Evolutionary conservation across 169 alveolate genomes (phyloP).

Genomic region (Babesia ovata): DNA sequence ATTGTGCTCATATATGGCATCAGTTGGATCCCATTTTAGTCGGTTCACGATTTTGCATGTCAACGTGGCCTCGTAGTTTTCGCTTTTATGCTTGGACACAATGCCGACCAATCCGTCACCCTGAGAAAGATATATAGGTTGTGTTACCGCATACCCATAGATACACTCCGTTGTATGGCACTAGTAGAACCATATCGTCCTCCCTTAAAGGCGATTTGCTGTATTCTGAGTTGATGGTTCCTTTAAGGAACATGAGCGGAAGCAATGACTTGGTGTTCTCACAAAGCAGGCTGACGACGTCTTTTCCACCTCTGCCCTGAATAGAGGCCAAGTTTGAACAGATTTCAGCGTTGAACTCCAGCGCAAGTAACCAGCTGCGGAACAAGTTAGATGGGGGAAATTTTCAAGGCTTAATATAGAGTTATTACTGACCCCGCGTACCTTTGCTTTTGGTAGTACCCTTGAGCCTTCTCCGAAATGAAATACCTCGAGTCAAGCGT

Average conservation of each 20-base stretch:
- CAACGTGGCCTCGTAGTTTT: not conserved
- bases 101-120: conserved; percentile 30
- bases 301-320: conserved; percentile 24
- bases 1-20: not conserved
- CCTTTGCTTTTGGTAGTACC: conserved; percentile 52
- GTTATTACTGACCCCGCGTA: not conserved
- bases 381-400: not conserved
- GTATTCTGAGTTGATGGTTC: conserved; percentile 63
- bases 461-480: conserved; percentile 34
- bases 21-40: conserved; percentile 13
- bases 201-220: conserved; percentile 67
- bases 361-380: conserved; percentile 30
- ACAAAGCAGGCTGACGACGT: conserved; percentile 58
- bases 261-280: conserved; percentile 44
- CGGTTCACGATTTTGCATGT: conserved; percentile 14
- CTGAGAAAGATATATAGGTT: conserved; percentile 17
- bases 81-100: conserved; percentile 41
- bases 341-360: conserved; percentile 37
- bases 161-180: conserved; percentile 68
- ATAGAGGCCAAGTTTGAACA: conserved; percentile 18
- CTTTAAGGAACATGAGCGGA: conserved; percentile 61
- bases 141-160: conserved; percentile 62
- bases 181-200: conserved; percentile 72
- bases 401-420: not conserved
- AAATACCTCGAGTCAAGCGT: conserved; percentile 41